Base-by-base conservation (phyloP, 202 grass and related monocot species). In the Saccharum hybrid region DNA sequence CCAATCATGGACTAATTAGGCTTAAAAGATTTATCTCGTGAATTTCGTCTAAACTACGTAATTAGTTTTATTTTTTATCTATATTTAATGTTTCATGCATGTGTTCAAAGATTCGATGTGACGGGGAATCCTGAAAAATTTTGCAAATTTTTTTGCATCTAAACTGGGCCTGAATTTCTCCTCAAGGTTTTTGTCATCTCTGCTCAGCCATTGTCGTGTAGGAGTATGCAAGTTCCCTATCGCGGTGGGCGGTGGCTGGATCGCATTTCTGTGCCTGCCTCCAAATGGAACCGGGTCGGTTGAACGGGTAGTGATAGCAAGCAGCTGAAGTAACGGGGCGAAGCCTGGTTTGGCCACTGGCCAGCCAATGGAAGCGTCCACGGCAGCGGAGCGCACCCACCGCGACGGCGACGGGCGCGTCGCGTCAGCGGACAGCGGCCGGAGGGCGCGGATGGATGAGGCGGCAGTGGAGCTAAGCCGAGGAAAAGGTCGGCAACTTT, bases 311-410 rank as follows among this genome's bases (percentile, higher is more conserved):
- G 56, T n/a, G 6, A 0, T 0, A 7, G 3, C 19, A 5, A 4
- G 31, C 7, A 66, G 61, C 68, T 8, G 31, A 23, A 61, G 40
- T 13, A 3, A 19, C 13, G 18, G n/a, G 11, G 13, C 46, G 8
- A 49, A 72, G 41, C 19, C 31, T 5, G 39, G 8, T 13, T 12
- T 13, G 61, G 31, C 64, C 6, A 49, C 21, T 23, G n/a, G 56
- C 8, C 23, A 63, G 36, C 63, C 72, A 76, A 67, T 59, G 16
- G 67, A 38, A 62, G 76, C 76, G 61, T 16, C 40, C 76, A 78
- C 73, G 71, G 48, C 81, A 67, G 16, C 63, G 72, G 30, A 76
- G 56, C 75, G 61, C 83, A 72, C 56, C 42, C 26, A 77, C 38
- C 34, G 19, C 26, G 77, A 39, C 46, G 70, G 8, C 42, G 21